Conservation (phyloP, 176 grass and related monocot species). For the Typha latifolia region DNA sequence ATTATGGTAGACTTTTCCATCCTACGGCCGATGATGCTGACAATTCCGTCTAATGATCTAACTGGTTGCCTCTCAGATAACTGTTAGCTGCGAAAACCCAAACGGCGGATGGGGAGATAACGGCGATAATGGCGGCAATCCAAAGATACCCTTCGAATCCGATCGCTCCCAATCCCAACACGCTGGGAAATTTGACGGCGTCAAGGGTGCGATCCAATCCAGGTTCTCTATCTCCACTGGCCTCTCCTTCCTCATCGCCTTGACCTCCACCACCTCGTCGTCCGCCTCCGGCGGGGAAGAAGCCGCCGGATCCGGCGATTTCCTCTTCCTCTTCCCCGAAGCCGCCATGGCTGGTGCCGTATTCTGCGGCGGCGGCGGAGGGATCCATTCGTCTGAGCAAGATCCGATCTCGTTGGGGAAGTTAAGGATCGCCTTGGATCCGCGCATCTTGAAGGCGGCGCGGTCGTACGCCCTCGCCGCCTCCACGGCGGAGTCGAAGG, state of each 20-base stretch:
- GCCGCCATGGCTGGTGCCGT: constrained; percentile 1
- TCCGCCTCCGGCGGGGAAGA: neutral
- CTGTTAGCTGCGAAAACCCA: constrained; percentile 33
- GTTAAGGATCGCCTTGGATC: constrained; percentile 82
- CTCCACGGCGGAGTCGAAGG: constrained; percentile 76
- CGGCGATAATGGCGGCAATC: constrained; percentile 36
- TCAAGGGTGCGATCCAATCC: neutral
- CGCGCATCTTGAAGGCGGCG: constrained; percentile 70
- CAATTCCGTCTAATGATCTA: too few relatives aligned
- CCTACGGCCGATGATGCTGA: too few relatives aligned
- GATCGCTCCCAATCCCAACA: constrained; percentile 40
- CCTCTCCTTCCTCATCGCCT: constrained; percentile 11
- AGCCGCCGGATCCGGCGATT: neutral
- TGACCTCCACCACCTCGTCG: constrained; percentile 15
- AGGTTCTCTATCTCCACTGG: constrained; percentile 8
- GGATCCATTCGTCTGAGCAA: neutral
- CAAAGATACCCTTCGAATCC: neutral
- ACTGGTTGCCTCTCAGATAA: constrained; percentile 7
- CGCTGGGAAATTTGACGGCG: constrained; percentile 26
- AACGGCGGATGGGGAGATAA: constrained; percentile 29
- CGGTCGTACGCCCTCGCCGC: constrained; percentile 74
- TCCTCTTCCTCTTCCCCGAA: constrained; percentile 16
- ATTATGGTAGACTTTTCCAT: too few relatives aligned
- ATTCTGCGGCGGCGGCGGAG: neutral
- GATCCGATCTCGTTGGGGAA: constrained; percentile 69